Conservation (phyloP, 768 basidiomycete species). For the Tulasnella sp. region DNA sequence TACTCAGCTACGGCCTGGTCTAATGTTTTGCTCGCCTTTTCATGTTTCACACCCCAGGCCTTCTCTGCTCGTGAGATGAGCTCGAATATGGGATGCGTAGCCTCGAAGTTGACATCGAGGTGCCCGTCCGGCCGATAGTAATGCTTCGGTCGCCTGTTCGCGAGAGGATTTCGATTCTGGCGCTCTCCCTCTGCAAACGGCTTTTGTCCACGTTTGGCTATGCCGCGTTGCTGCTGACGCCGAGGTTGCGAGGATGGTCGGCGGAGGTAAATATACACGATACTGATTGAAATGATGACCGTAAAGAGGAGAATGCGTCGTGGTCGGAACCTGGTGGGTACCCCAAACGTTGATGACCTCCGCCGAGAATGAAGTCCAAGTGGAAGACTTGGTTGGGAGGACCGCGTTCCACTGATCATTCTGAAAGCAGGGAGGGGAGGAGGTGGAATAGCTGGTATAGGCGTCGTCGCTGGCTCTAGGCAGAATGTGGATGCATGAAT, state of each 20-base stretch:
- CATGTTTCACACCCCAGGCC: slow-evolving; percentile 42
- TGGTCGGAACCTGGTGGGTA: not conserved
- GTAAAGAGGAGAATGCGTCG: not conserved
- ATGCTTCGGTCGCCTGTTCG: slow-evolving; percentile 31
- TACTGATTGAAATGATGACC: not conserved
- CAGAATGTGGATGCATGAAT: not conserved
- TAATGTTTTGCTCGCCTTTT: slow-evolving; percentile 41
- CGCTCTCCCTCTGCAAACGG: not conserved
- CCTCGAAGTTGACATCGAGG: slow-evolving; percentile 41
- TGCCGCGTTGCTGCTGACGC: not conserved
- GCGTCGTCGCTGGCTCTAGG: not conserved
- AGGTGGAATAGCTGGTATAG: not conserved
- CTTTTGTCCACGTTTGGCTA: not conserved
- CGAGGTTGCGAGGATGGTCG: not conserved
- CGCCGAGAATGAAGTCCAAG: not conserved
- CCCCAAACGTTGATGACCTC: not conserved
- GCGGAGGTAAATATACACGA: not conserved
- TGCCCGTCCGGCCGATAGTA: slow-evolving; percentile 38
- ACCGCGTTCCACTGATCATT: not conserved
- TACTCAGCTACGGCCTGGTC: slow-evolving; percentile 44
- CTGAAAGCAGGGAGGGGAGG: not conserved
- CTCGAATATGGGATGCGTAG: slow-evolving; percentile 47
- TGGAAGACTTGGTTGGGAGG: not conserved
- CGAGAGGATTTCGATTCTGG: not conserved
- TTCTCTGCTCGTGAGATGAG: slow-evolving; percentile 43